A percentile compares a stretch with the other conserved stretches of the same genome.
phyloP scores from a whole-genome alignment of 148 eudicot genomes.

The Rhododendron simsii region DNA sequence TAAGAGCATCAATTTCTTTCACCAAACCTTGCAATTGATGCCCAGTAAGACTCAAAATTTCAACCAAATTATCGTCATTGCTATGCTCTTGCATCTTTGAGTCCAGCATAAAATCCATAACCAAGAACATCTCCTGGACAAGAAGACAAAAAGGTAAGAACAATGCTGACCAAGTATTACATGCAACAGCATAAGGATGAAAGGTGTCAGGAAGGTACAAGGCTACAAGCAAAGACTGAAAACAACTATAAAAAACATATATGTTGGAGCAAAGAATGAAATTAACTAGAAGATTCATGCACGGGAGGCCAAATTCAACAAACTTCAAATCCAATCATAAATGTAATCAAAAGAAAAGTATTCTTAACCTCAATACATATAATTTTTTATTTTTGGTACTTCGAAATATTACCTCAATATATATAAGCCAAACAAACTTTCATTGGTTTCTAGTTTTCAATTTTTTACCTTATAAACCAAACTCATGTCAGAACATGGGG shows the following conservation, averaged over 20 bases:
- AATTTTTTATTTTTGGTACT: too few relatives aligned
- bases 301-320: background rate
- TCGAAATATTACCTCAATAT: too few relatives aligned
- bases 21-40: constrained; percentile 41
- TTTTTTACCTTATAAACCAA: background rate
- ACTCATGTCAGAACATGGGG: background rate
- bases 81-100: constrained; percentile 26
- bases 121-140: constrained; percentile 37
- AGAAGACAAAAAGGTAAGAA: constrained; percentile 1
- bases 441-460: background rate
- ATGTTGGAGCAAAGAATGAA: background rate
- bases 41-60: constrained; percentile 29
- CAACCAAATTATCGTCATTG: constrained; percentile 27
- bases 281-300: background rate
- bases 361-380: background rate
- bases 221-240: background rate
- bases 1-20: constrained; percentile 41
- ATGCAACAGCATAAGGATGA: background rate
- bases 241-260: background rate
- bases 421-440: background rate
- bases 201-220: background rate
- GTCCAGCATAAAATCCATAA: constrained; percentile 22
- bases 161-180: background rate
- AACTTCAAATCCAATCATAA: background rate
- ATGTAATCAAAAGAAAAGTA: background rate